Conservation (phyloP, 306 rosid species). For the Begonia fuchsioides region DNA sequence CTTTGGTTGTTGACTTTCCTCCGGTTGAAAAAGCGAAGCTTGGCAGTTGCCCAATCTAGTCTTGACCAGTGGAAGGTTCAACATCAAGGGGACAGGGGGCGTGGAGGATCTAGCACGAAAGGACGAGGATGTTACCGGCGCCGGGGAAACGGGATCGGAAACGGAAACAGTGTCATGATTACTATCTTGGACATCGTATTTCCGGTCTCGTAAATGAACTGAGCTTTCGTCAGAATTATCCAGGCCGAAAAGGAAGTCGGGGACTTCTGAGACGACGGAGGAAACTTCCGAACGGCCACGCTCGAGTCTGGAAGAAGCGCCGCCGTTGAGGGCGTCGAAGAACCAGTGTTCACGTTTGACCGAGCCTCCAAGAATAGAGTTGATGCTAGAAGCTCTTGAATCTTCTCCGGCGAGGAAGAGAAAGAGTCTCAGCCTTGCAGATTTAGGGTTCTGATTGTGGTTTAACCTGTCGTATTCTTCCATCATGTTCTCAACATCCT, state of each 20-base stretch:
- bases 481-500: conserved; percentile 96
- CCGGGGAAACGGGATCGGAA: conserved; percentile 78
- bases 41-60: conserved; percentile 37
- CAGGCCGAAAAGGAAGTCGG: conserved; percentile 75
- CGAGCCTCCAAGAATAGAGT: conserved; percentile 69
- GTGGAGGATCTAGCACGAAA: conserved; percentile 45
- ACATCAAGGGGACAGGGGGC: conserved; percentile 26
- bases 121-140: conserved; percentile 35
- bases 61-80: conserved; percentile 66
- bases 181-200: conserved; percentile 19
- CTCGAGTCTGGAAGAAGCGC: conserved; percentile 36
- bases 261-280: conserved; percentile 77
- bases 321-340: conserved; percentile 69
- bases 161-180: conserved; percentile 27
- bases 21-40: conserved; percentile 18
- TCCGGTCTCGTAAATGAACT: conserved; percentile 20
- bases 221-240: conserved; percentile 54
- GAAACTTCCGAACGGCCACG: conserved; percentile 76
- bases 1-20: conserved; percentile 14
- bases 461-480: conserved; percentile 76
- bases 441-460: conserved; percentile 52
- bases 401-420: conserved; percentile 14
- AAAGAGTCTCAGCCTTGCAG: conserved; percentile 12
- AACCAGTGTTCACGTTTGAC: conserved; percentile 78
- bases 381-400: conserved; percentile 46